A percentile compares a stretch with the other conserved stretches of the same genome.
Conservation (phyloP, 805 yeast species). For the Wickerhamomyces chaumierensis region DNA sequence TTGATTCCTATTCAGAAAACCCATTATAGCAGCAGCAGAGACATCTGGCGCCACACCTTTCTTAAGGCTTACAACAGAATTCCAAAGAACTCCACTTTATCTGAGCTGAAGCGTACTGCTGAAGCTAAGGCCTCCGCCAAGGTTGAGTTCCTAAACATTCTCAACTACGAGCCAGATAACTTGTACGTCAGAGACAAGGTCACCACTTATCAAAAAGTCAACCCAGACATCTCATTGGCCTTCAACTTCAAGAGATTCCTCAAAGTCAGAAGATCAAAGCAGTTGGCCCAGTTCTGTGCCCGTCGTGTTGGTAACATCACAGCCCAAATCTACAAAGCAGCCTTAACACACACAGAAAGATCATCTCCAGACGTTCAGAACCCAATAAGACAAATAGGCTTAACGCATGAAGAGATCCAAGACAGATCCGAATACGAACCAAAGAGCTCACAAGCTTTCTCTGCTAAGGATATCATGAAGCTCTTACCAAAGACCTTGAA, state of each 20-base stretch:
- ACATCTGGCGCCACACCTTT: slow-evolving; percentile 29
- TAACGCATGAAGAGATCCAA: slow-evolving; percentile 34
- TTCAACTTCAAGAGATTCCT: slow-evolving; percentile 58
- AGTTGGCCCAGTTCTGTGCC: slow-evolving; percentile 49
- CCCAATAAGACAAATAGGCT: slow-evolving; percentile 34
- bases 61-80: slow-evolving; percentile 26
- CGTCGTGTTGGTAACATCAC: slow-evolving; percentile 64
- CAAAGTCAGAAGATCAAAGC: slow-evolving; percentile 52
- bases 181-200: slow-evolving; percentile 21
- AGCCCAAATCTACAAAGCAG: slow-evolving; percentile 48
- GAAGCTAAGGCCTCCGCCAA: slow-evolving; percentile 48
- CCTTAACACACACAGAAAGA: slow-evolving; percentile 48
- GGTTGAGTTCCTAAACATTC: slow-evolving; percentile 23
- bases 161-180: slow-evolving; percentile 22
- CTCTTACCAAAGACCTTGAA: slow-evolving; percentile 30
- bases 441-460: slow-evolving; percentile 22
- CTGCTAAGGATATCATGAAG: slow-evolving; percentile 31
- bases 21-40: slow-evolving; percentile 25
- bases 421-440: slow-evolving; percentile 21
- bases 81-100: slow-evolving; percentile 27
- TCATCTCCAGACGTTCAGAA: slow-evolving; percentile 31
- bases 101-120: slow-evolving; percentile 44
- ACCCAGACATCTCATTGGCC: slow-evolving; percentile 39
- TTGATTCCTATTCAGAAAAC: slow-evolving; percentile 33
- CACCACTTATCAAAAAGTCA: slow-evolving; percentile 31